Evolutionary conservation across 1,284 basidiomycete genomes (phyloP).

Genomic region (Paramarasmius palmivorus): DNA sequence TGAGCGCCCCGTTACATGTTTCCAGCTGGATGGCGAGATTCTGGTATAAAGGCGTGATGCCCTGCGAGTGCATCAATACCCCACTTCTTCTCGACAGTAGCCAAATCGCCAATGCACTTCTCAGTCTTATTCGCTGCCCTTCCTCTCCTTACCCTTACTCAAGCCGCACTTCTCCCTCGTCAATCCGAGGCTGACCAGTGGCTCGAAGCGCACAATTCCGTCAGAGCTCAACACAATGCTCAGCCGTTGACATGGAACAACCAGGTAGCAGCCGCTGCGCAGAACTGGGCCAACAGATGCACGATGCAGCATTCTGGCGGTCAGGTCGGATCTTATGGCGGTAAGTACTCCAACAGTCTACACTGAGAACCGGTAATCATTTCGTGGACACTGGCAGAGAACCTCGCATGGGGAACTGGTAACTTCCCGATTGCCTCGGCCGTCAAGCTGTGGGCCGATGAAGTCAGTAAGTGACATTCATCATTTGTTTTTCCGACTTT

Average conservation of each 20-base stretch:
- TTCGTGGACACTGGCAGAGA: conserved; percentile 32
- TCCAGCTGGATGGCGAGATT: too few relatives aligned
- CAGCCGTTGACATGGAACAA: background rate
- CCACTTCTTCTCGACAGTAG: too few relatives aligned
- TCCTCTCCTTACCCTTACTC: too few relatives aligned
- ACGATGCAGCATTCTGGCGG: conserved; percentile 48
- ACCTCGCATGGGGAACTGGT: conserved; percentile 50
- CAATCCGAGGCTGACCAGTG: too few relatives aligned
- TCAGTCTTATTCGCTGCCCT: too few relatives aligned
- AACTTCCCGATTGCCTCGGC: conserved; percentile 35
- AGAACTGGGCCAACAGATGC: conserved; percentile 44
- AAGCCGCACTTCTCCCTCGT: too few relatives aligned
- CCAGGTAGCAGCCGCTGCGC: background rate
- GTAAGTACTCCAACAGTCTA: conserved; percentile 24
- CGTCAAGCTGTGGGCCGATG: conserved; percentile 43
- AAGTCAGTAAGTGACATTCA: conserved; percentile 32
- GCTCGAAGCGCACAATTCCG: background rate
- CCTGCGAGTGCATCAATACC: too few relatives aligned
- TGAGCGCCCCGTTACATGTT: too few relatives aligned
- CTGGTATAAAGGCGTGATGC: too few relatives aligned
- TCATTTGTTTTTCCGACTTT: background rate
- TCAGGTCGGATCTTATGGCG: conserved; percentile 42
- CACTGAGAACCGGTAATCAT: background rate
- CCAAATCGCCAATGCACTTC: too few relatives aligned
- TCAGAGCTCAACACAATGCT: background rate